A percentile compares a stretch with the other conserved stretches of the same genome.
Conservation (phyloP, 164 flowering plant species). For the Liquidambar formosana region DNA sequence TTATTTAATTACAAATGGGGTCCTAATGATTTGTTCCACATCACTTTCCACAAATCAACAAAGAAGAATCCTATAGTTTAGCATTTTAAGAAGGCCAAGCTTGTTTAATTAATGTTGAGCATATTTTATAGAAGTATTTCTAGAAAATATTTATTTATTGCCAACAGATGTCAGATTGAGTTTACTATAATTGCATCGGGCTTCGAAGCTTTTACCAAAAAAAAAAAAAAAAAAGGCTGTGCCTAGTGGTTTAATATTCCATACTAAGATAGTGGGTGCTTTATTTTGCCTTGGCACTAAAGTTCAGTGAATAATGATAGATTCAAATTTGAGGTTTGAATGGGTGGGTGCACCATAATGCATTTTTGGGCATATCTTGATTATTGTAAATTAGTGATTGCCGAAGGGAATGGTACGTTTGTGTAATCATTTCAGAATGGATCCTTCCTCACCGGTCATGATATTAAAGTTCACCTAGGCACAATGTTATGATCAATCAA, state of each 20-base stretch:
- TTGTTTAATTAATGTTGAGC: not conserved
- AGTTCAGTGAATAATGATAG: not conserved
- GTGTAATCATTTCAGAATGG: too few species aligned
- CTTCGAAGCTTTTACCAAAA: not conserved
- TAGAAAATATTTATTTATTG: not conserved
- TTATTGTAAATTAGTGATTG: too few species aligned
- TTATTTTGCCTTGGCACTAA: not conserved
- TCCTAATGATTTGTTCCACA: conserved; percentile 17
- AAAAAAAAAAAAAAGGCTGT: not conserved
- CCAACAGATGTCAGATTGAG: conserved; percentile 1
- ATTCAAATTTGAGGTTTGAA: too few species aligned
- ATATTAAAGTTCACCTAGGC: too few species aligned
- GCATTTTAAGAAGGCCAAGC: too few species aligned
- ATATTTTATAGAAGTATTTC: not conserved
- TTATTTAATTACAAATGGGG: not conserved
- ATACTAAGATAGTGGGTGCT: not conserved
- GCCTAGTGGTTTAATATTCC: not conserved
- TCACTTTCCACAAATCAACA: conserved; percentile 10
- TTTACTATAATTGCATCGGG: not conserved
- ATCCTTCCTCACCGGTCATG: too few species aligned
- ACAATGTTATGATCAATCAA: too few species aligned
- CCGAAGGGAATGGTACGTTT: too few species aligned
- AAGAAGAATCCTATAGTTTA: conserved; percentile 7
- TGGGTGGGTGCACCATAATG: too few species aligned
- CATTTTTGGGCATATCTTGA: too few species aligned